Conservation (phyloP, 139 green algal genomes). For the Astrephomene gubernaculifera region DNA sequence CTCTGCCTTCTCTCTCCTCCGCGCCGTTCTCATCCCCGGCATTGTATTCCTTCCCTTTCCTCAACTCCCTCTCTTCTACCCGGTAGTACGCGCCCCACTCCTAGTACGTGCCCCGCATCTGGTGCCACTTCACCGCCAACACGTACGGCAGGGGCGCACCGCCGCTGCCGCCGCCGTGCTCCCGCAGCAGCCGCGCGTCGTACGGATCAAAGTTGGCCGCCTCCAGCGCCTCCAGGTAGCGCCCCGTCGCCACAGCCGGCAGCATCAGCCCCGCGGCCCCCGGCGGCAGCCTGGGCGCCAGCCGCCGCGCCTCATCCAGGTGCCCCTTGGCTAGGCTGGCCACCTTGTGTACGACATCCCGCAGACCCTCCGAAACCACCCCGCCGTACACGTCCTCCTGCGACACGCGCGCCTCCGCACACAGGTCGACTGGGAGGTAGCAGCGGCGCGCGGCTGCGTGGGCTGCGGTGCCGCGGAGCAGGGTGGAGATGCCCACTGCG, state of each 20-base stretch:
- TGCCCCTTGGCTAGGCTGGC: constrained; percentile 73
- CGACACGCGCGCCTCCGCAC: constrained; percentile 25
- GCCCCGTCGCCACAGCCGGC: constrained; percentile 54
- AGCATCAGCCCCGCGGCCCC: constrained; percentile 64
- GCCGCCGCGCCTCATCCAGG: constrained; percentile 70
- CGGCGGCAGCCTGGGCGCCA: constrained; percentile 53
- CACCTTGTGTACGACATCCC: constrained; percentile 69
- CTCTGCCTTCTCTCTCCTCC: no score
- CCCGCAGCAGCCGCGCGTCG: constrained; percentile 47
- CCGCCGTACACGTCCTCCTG: constrained; percentile 60
- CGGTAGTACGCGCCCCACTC: no score
- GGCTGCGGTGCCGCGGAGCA: constrained; percentile 73
- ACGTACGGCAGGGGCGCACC: constrained; percentile 69
- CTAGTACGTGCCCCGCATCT: constrained; percentile 53
- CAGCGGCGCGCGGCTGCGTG: constrained; percentile 63
- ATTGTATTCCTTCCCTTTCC: no score
- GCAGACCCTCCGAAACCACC: constrained; percentile 57
- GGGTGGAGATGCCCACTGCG: constrained; percentile 72
- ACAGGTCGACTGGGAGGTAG: constrained; percentile 63
- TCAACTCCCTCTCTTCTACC: no score
- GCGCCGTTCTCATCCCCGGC: no score
- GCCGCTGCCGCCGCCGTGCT: constrained; percentile 11
- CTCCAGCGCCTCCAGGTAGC: constrained; percentile 79
- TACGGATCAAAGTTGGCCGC: constrained; percentile 75
- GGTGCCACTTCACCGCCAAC: constrained; percentile 72